phyloP scores from a whole-genome alignment of 1,284 basidiomycete species.

The Ustilago shanxiensis region DNA sequence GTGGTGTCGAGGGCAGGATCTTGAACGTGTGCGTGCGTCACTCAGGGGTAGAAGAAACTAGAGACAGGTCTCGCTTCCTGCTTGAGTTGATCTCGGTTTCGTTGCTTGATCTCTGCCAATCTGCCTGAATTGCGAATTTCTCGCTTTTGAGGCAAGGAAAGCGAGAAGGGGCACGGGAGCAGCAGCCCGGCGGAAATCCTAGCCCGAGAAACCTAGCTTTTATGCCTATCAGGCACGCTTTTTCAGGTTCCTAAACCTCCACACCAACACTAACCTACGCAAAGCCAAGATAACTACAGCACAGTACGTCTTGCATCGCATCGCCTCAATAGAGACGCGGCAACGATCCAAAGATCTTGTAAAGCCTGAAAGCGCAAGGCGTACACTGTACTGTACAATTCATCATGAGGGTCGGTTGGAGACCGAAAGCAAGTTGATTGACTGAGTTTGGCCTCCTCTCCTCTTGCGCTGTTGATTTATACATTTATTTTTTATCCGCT shows the following conservation, averaged over 20 bases:
- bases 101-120: conserved; percentile 20
- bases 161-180: conserved; percentile 5
- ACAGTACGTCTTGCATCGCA: too few species aligned
- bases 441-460: not conserved
- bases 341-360: not conserved
- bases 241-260: conserved; percentile 3
- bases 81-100: conserved; percentile 13
- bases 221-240: conserved; percentile 3
- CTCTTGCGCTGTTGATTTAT: not conserved
- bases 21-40: conserved; percentile 6
- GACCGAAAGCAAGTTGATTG: not conserved
- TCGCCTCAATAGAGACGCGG: not conserved
- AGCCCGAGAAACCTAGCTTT: not conserved
- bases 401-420: not conserved
- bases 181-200: conserved; percentile 1
- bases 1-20: not conserved
- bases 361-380: not conserved
- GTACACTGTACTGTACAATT: not conserved
- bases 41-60: conserved; percentile 31
- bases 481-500: not conserved
- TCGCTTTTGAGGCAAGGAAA: not conserved
- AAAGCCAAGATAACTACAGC: not conserved
- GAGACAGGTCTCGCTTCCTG: conserved; percentile 10
- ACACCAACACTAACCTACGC: conserved; percentile 11
- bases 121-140: conserved; percentile 12